Evolutionary conservation across 441 rosid genomes (phyloP), one percentile per base, ranked within the genome.

Genomic region (Eutrema salsugineum): DNA sequence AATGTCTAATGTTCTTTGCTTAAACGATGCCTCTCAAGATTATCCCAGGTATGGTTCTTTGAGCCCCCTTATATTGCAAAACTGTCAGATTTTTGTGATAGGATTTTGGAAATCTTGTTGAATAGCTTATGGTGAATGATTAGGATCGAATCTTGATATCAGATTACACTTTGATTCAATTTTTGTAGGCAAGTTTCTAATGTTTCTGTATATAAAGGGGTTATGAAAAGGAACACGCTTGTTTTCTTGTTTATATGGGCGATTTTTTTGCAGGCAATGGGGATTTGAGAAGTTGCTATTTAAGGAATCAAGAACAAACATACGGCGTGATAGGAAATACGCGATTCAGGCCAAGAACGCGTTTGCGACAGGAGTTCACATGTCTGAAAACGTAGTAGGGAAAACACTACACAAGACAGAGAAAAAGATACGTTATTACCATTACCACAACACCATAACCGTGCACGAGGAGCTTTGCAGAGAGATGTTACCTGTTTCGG

Each of bases 281-380:
- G 97, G 92, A 70, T 83, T 91, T 70, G 96, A 91, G 87, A 89
- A 91, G 83, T 85, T 91, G 4, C 30, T 88, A 4, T 88, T 86
- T 78, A 85, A 78, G 77, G 96, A 91, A 57, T 84, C 90, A 32
- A 79, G 87, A 72, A 84, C 78, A 0, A 80, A 89, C 16, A 84
- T 89, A 43, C 69, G 97, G 3, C 84, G 97, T 1, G 97, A 91
- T 11, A 77, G 96, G 48, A 91, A 91, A 71, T 91, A 89, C 11
- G 97, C 96, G 32, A 89, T 89, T 14, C 97, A 89, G 62, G 92
- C 97, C 3, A 84, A 81, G 82, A 91, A 89, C 32, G 97, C 91
- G 14, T 88, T 56, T 53, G 89, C 96, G 0, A 91, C 96, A 0
- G 96, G 97, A 12, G 97, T 91, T 24, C 96, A 89, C 78, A 91